Percentiles rank a stretch among this genome's conserved stretches.
Evolutionary conservation across 345 rosid genomes (phyloP).

Genomic region (Tarenaya hassleriana): DNA sequence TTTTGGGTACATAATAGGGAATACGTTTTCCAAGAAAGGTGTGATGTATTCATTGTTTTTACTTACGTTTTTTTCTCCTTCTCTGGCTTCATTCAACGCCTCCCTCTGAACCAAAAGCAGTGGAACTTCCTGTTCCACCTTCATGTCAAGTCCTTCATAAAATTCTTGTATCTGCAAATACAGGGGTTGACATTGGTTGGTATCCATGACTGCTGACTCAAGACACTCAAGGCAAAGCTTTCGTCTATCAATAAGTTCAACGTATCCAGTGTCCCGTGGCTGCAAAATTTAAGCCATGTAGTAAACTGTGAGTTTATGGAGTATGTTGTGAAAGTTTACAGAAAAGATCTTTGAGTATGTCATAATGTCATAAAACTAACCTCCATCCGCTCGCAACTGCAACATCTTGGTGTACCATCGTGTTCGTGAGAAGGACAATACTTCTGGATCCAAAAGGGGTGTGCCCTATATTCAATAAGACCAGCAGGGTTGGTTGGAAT

Average conservation of each 20-base stretch:
- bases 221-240: slow-evolving; percentile 92
- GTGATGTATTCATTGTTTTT: background rate
- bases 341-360: background rate
- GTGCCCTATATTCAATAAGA: slow-evolving; percentile 97
- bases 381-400: slow-evolving; percentile 99
- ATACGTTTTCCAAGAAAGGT: background rate
- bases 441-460: slow-evolving; percentile 95
- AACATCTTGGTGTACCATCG: slow-evolving; percentile 88
- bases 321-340: background rate
- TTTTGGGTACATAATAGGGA: background rate
- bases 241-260: slow-evolving; percentile 82
- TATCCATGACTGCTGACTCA: slow-evolving; percentile 95
- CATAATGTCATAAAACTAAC: slow-evolving; percentile 37
- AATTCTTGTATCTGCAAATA: slow-evolving; percentile 68
- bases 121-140: slow-evolving; percentile 82
- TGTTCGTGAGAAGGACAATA: slow-evolving; percentile 94
- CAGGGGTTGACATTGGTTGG: slow-evolving; percentile 80
- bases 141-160: slow-evolving; percentile 78
- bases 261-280: slow-evolving; percentile 61
- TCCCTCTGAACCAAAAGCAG: slow-evolving; percentile 91
- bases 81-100: slow-evolving; percentile 94
- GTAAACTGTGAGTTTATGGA: slow-evolving; percentile 1
- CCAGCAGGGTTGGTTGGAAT: slow-evolving; percentile 89
- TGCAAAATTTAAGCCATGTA: slow-evolving; percentile 31
- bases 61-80: slow-evolving; percentile 86